These are phyloP conservation scores for Eucalyptus cladocalyx DNA, from an alignment of 345 rosid species.

Conservation along the genomic window DNA sequence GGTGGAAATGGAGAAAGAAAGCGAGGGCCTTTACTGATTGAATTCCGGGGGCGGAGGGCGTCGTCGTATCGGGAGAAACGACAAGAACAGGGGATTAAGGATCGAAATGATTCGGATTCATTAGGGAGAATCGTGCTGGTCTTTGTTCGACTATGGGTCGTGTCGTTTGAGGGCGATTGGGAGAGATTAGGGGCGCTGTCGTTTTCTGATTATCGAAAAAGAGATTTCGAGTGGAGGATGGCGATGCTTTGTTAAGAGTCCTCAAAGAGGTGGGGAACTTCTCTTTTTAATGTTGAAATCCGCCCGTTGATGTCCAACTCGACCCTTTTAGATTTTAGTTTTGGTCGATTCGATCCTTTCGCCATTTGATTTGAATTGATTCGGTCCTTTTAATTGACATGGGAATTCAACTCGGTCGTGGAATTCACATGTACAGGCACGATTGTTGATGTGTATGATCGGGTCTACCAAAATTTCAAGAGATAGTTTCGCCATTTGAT, in stretches of 20 bases:
- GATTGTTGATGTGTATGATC: not conserved
- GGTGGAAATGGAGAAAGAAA: not conserved
- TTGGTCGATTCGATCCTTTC: not conserved
- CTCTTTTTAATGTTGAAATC: not conserved
- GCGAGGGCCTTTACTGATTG: not conserved
- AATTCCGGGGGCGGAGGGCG: not conserved
- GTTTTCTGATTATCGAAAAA: not conserved
- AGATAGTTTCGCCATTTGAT: not conserved
- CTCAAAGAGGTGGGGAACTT: not conserved
- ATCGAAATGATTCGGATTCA: not conserved
- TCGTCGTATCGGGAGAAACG: not conserved
- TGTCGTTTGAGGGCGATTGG: not conserved
- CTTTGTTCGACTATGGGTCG: not conserved
- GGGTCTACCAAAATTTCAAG: not conserved
- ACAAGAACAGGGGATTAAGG: not conserved
- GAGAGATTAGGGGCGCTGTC: not conserved
- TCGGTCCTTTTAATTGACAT: not conserved
- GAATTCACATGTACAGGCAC: not conserved
- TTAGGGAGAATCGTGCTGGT: not conserved
- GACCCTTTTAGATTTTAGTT: not conserved
- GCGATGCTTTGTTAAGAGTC: not conserved
- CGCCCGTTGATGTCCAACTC: not conserved
- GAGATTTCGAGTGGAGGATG: not conserved
- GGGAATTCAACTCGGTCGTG: not conserved
- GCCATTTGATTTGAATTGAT: not conserved